Percentiles rank a stretch among this genome's conserved stretches.
Conservation (phyloP, 768 basidiomycete species). For the Podaxis mareebaensis region DNA sequence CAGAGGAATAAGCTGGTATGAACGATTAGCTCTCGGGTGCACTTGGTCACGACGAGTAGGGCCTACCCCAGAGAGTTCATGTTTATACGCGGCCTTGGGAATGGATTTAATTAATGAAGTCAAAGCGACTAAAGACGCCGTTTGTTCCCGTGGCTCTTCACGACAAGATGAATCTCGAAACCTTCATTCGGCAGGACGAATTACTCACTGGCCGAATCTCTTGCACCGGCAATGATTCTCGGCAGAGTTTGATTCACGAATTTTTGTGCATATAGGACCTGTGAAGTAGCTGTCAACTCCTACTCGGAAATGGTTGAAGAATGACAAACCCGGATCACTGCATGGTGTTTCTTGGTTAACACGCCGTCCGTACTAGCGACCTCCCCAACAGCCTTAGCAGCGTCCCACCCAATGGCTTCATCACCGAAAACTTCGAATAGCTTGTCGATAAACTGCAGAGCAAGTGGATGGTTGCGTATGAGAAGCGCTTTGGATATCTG, state of each 20-base stretch:
- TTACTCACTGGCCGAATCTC: conserved; percentile 50
- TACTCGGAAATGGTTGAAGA: not conserved
- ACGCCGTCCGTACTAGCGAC: conserved; percentile 61
- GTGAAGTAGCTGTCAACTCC: conserved; percentile 10
- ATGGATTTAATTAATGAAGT: conserved; percentile 78
- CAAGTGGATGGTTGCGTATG: conserved; percentile 66
- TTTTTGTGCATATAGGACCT: conserved; percentile 78
- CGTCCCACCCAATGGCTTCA: conserved; percentile 61
- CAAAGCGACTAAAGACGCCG: conserved; percentile 80
- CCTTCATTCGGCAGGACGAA: not conserved
- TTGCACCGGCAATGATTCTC: conserved; percentile 68
- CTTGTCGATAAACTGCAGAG: conserved; percentile 55
- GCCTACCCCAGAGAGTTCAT: conserved; percentile 64
- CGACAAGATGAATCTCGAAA: not conserved
- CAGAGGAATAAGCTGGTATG: conserved; percentile 77
- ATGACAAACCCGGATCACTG: conserved; percentile 68
- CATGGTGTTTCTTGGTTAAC: conserved; percentile 76
- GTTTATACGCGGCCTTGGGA: conserved; percentile 71
- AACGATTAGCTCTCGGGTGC: not conserved
- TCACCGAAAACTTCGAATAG: conserved; percentile 77
- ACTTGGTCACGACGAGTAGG: not conserved
- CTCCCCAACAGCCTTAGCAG: conserved; percentile 73
- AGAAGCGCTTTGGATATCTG: conserved; percentile 82
- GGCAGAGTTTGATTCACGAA: conserved; percentile 75
- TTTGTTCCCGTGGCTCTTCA: conserved; percentile 54